phyloP scores from a whole-genome alignment of 1,139 yeast genomes.

The Trichomonascaceae sp. region DNA sequence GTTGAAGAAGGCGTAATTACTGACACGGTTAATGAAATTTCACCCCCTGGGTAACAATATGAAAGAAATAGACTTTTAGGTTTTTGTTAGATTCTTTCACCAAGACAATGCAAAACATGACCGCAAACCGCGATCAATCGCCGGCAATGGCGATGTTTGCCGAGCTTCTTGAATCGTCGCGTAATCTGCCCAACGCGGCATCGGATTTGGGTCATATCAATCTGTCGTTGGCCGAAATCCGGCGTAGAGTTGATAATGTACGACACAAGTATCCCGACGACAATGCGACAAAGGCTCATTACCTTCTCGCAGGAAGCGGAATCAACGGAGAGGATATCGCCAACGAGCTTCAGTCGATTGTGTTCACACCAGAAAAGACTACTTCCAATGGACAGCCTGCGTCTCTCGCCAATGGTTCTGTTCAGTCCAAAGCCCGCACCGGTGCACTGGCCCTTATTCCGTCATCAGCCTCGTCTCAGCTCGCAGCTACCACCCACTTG shows the following conservation, averaged over 20 bases:
- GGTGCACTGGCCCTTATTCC: too few species aligned
- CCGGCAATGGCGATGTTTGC: conserved; percentile 31
- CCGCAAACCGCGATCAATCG: too few species aligned
- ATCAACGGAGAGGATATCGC: conserved; percentile 81
- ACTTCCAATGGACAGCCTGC: too few species aligned
- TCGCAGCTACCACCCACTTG: too few species aligned
- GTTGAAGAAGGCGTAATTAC: conserved; percentile 5
- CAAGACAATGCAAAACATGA: too few species aligned
- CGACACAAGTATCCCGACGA: conserved; percentile 34
- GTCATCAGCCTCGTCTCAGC: too few species aligned
- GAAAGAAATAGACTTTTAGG: too few species aligned
- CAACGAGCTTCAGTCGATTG: conserved; percentile 33
- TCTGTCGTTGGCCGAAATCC: conserved; percentile 65
- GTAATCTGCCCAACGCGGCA: conserved; percentile 51
- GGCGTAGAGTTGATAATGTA: conserved; percentile 51
- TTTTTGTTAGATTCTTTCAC: too few species aligned
- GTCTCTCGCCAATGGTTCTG: too few species aligned
- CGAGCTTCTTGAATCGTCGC: conserved; percentile 60
- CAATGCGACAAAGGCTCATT: conserved; percentile 77
- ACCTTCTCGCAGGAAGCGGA: conserved; percentile 80
- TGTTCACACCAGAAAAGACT: conserved; percentile 17
- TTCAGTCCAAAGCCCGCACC: too few species aligned
- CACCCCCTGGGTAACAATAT: too few species aligned
- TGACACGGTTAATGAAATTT: too few species aligned
- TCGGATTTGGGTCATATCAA: conserved; percentile 61